Evolutionary conservation across 2,329 filamentous ascomycete species (phyloP), one percentile per base, ranked within the genome.

Genomic region (Stachybotrys chlorohalonatus): DNA sequence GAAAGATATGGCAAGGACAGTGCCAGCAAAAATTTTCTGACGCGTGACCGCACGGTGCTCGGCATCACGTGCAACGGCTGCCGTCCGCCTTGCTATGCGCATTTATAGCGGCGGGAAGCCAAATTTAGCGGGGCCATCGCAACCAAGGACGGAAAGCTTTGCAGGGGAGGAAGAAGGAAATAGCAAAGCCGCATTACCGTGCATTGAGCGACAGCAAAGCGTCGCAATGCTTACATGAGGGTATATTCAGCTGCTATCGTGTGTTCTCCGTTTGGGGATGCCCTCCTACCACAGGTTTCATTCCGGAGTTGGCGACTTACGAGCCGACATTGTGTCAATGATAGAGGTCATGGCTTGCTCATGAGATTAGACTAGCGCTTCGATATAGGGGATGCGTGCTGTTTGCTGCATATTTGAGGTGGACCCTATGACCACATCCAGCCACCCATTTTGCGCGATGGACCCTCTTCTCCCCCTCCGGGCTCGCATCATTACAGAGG

Each of bases 1-100:
- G 36, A 42, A 62, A 65, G 64, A 68, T 69, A 69, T 69, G 65
- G 62, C 3, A 42, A 46, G 55, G 45, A 68, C 67, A 69, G 67
- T 69, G 67, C 56, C 31, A 61, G 55, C 48, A 66, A 67, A 64
- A 53, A 58, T 65, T 67, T 62, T 52, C 49, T 6, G 11, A 32
- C 30, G 49, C n/a, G 2, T 0, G n/a, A 15, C 13, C 9, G 54
- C 66, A 69, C 67, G 68, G 67, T 69, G 48, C 0, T 0, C 0
- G 0, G 9, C 13, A 1, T 47, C 66, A 69, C 66, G 67, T 69
- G 67, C 36, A 9, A 2, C 49, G 49, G 31, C 24, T 15, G 17
- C 31, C 49, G 24, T n/a, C 6, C 47, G 13, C 46, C 46, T 15
- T 47, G 46, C 24, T 17, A 24, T 30, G 47, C 49, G 32, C 17